These are phyloP conservation scores for Taxillus chinensis DNA, from an alignment of 164 flowering plant species.

Conservation along the genomic window DNA sequence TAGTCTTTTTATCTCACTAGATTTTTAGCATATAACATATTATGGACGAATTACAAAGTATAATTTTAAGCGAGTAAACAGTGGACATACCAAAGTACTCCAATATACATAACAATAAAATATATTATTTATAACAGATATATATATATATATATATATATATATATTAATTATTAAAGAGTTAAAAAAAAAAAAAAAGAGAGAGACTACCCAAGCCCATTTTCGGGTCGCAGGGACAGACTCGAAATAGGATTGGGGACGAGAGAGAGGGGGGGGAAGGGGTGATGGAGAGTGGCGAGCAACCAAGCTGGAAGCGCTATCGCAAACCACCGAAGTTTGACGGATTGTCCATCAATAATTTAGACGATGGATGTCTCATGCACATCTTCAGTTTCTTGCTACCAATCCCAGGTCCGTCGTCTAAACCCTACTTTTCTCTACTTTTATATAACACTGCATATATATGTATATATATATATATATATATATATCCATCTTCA, in stretches of 20 bases:
- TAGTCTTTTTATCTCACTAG: too few species aligned
- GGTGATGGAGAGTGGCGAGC: slow-evolving; percentile 27
- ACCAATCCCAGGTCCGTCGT: slow-evolving; percentile 61
- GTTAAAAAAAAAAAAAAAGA: too few species aligned
- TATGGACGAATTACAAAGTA: too few species aligned
- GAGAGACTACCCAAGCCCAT: too few species aligned
- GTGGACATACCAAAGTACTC: too few species aligned
- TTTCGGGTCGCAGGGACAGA: too few species aligned
- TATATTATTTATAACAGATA: too few species aligned
- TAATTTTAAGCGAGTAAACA: too few species aligned
- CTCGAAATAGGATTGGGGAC: background rate
- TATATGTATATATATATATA: background rate
- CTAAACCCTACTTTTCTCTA: background rate
- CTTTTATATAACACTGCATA: background rate
- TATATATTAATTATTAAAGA: too few species aligned
- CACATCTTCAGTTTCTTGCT: slow-evolving; percentile 79
- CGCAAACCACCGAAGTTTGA: background rate
- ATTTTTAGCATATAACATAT: too few species aligned
- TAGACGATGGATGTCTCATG: slow-evolving; percentile 94
- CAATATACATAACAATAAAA: too few species aligned
- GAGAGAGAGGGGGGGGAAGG: slow-evolving; percentile 4
- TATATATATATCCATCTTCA: background rate
- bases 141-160: too few species aligned
- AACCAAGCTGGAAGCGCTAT: slow-evolving; percentile 16
- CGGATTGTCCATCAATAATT: slow-evolving; percentile 28